Evolutionary conservation across 257 asterid genomes (phyloP).

Genomic region (Fraxinus quadrangulata): DNA sequence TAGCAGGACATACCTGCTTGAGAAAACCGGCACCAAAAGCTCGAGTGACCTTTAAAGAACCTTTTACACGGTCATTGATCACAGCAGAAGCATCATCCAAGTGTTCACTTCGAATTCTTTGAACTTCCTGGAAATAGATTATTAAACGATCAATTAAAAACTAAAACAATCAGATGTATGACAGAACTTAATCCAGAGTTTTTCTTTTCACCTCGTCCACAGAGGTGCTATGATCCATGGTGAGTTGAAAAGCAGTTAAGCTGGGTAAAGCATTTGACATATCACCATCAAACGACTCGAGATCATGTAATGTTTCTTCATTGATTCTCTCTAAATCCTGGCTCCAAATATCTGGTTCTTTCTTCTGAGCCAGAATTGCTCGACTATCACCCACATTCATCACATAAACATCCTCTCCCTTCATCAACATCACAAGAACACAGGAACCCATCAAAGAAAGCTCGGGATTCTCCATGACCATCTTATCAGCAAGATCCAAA

Average conservation of each 20-base stretch:
- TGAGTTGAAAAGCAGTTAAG: conserved; percentile 76
- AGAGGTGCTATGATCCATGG: conserved; percentile 86
- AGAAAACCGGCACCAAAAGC: conserved; percentile 99
- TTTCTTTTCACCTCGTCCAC: conserved; percentile 63
- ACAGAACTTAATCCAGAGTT: background rate
- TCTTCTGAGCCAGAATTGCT: conserved; percentile 74
- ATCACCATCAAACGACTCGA: conserved; percentile 66
- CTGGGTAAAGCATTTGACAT: conserved; percentile 35
- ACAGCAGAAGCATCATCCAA: conserved; percentile 77
- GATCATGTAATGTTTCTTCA: conserved; percentile 79
- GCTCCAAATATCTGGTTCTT: conserved; percentile 91
- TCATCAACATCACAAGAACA: conserved; percentile 93
- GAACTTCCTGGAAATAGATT: conserved; percentile 60
- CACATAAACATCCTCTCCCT: conserved; percentile 86
- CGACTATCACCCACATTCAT: conserved; percentile 99
- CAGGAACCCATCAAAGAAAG: conserved; percentile 96
- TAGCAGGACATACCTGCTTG: conserved; percentile 67
- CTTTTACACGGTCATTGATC: conserved; percentile 84
- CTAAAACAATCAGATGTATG: background rate
- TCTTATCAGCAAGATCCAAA: conserved; percentile 75
- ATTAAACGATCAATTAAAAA: conserved; percentile 18
- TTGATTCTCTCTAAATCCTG: conserved; percentile 92
- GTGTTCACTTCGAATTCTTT: conserved; percentile 72
- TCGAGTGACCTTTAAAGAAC: conserved; percentile 92
- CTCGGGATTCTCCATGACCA: conserved; percentile 89